Base-by-base conservation (phyloP, 202 grass and related monocot genomes). In the Eragrostis tef region DNA sequence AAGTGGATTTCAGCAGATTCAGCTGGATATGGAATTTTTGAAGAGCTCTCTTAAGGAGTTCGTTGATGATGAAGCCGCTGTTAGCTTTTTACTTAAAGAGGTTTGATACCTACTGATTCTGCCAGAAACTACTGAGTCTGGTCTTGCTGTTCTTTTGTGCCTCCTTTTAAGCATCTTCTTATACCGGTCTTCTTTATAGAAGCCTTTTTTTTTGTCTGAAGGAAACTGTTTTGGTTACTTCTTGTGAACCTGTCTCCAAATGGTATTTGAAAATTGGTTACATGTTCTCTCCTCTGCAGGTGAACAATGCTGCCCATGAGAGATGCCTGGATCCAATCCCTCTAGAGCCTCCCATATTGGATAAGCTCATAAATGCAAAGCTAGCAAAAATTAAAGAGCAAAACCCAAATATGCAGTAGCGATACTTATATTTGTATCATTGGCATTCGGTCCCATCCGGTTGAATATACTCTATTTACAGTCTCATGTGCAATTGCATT, bases 1-100 rank as follows among this genome's bases (percentile, higher is more conserved):
- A 87, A 99, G 92, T 77, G 96, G 96, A 77, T 99, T 90, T 86
- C 96, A 99, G 83, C 96, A 99, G 85, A 99, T 99, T 91, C 96
- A 99, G 82, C 76, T 99, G 81, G 96, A 99, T 90, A 92, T 93
- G 73, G 96, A 99, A 84, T 99, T 90, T 84, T 85, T 99, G 47
- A 99, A 99, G 91, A 85, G 67, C 66, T 90, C 93, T 58, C 86
- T 99, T 83, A 99, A 93, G 85, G 85, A 93, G 43, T 93, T 92
- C 86, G 89, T 96, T 67, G 93, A 99, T 44, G 96, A 99, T 80
- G 92, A 95, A 81, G 96, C 93, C 24, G 89, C 93, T 75, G 88
- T 92, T 53, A 92, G 92, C 68, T 99, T 99, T 81, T 86, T 99
- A 81, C 87, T 99, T 81, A 99, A 99, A 90, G 96, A 99, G 93